A percentile compares a stretch with the other conserved stretches of the same genome.
These are phyloP conservation scores for Penicillium pulvis DNA, from an alignment of 495 filamentous ascomycete species.

Conservation along the genomic window DNA sequence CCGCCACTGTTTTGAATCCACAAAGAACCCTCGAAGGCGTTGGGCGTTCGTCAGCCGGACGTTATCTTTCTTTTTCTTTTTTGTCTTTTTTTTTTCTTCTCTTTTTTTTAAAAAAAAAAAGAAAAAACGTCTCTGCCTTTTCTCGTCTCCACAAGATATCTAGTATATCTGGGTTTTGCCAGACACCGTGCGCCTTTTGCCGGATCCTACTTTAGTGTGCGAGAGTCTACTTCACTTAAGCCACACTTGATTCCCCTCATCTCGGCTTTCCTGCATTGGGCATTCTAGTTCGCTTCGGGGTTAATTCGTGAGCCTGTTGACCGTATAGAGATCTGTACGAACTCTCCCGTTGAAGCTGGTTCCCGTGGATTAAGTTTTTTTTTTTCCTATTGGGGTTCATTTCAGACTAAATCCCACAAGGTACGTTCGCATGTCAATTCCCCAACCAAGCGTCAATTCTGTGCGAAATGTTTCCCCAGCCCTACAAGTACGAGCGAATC, in stretches of 20 bases:
- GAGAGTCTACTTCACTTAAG: conserved; percentile 1
- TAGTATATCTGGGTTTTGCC: conserved; percentile 2
- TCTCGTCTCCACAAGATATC: not conserved
- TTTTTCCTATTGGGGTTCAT: not conserved
- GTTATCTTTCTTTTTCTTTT: not conserved
- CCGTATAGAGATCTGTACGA: not conserved
- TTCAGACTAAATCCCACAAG: not conserved
- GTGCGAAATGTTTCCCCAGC: conserved; percentile 2
- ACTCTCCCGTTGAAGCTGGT: not conserved
- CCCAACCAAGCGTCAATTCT: not conserved
- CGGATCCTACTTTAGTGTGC: conserved; percentile 6
- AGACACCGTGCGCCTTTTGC: not conserved
- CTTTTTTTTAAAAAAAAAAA: not conserved
- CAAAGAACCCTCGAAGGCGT: not conserved
- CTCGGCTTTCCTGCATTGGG: conserved; percentile 1
- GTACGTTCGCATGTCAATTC: not conserved
- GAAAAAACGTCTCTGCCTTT: not conserved
- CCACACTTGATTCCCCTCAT: conserved; percentile 1
- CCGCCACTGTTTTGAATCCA: conserved; percentile 6
- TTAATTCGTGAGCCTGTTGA: not conserved
- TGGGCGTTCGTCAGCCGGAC: conserved; percentile 1
- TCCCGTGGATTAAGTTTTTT: not conserved
- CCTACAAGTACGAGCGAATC: not conserved
- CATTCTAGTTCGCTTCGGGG: not conserved
- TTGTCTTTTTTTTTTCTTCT: not conserved